A percentile compares a stretch with the other conserved stretches of the same genome.
Evolutionary conservation across 768 basidiomycete species (phyloP).

Genomic region (Dentipellis fragilis): DNA sequence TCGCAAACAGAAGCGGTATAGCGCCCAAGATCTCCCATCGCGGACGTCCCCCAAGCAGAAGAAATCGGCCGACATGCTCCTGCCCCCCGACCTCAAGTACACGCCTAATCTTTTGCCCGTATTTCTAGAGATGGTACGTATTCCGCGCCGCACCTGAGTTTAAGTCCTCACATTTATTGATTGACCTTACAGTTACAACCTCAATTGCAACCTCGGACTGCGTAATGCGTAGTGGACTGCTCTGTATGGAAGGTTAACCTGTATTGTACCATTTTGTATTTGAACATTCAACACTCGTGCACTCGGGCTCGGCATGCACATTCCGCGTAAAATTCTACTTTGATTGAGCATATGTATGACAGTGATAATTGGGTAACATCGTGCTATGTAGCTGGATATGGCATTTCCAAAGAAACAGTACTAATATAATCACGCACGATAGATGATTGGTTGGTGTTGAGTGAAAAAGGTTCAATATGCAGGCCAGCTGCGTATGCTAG

Average conservation of each 20-base stretch:
- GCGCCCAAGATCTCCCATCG: conserved; percentile 2
- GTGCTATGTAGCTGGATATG: background rate
- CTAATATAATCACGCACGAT: background rate
- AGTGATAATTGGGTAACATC: background rate
- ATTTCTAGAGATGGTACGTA: conserved; percentile 83
- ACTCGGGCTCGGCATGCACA: too few relatives aligned
- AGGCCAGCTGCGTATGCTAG: conserved; percentile 9
- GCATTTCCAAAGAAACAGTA: background rate
- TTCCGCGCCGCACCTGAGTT: background rate
- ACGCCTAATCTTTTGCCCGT: conserved; percentile 80
- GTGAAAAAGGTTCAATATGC: background rate
- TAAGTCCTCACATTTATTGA: too few relatives aligned
- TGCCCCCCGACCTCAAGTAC: conserved; percentile 67
- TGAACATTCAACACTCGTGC: background rate
- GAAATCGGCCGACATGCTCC: conserved; percentile 27
- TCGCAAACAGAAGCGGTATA: conserved; percentile 3
- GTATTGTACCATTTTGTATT: background rate
- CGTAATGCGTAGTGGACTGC: background rate
- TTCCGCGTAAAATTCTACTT: background rate
- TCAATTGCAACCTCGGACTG: conserved; percentile 2
- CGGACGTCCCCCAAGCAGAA: conserved; percentile 29
- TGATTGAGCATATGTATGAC: background rate
- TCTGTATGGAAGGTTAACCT: background rate
- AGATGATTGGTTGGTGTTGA: background rate
- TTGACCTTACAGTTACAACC: conserved; percentile 7